Percentiles rank a stretch among this genome's conserved stretches.
phyloP scores from a whole-genome alignment of 2,329 filamentous ascomycete genomes.

The Huntiella abstrusa region DNA sequence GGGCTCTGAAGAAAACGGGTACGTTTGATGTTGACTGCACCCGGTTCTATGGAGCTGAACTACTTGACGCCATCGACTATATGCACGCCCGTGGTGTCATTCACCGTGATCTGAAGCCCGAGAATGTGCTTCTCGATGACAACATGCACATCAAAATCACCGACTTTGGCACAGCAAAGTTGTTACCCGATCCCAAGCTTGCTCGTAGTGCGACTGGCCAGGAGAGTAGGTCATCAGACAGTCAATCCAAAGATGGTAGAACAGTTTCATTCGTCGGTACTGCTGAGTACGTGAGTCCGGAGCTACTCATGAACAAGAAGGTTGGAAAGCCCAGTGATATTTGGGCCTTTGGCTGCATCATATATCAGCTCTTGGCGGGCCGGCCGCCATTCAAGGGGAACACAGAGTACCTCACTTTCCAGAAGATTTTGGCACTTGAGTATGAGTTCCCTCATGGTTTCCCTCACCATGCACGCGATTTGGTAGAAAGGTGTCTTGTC shows the following conservation, averaged over 20 bases:
- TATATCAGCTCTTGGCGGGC: slow-evolving; percentile 92
- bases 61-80: slow-evolving; percentile 84
- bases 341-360: slow-evolving; percentile 96
- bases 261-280: slow-evolving; percentile 94
- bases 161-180: slow-evolving; percentile 95
- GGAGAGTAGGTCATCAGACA: not conserved
- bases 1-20: slow-evolving; percentile 80
- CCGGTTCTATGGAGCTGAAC: slow-evolving; percentile 85
- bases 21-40: slow-evolving; percentile 94
- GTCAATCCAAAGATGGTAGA: slow-evolving; percentile 36
- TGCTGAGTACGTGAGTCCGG: slow-evolving; percentile 93
- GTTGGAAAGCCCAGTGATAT: slow-evolving; percentile 95
- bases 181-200: slow-evolving; percentile 29
- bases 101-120: slow-evolving; percentile 88
- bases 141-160: slow-evolving; percentile 98
- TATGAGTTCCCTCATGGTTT: slow-evolving; percentile 88
- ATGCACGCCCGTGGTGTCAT: slow-evolving; percentile 96
- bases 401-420: slow-evolving; percentile 93
- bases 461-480: slow-evolving; percentile 64
- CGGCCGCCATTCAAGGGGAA: slow-evolving; percentile 88
- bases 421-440: slow-evolving; percentile 89
- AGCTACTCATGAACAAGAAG: slow-evolving; percentile 89
- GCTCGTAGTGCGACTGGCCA: not conserved
- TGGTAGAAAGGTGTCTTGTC: slow-evolving; percentile 79
- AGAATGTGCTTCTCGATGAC: slow-evolving; percentile 87